These are phyloP conservation scores for Hymenotorrendiella dingleyae DNA, from an alignment of 2,329 filamentous ascomycete species.

Conservation along the genomic window DNA sequence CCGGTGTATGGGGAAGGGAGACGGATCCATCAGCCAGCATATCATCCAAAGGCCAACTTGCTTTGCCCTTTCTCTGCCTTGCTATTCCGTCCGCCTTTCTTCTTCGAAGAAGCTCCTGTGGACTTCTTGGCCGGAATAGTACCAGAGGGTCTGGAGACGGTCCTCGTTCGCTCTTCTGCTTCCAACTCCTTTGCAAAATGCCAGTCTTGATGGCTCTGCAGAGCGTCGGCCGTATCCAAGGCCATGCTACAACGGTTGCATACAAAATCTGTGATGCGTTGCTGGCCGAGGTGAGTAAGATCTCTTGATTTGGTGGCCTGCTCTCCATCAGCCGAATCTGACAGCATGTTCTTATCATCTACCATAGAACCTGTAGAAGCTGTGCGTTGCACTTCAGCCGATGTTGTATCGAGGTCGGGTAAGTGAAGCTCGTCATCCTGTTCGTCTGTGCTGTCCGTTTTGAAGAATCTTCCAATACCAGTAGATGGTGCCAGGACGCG, in stretches of 20 bases:
- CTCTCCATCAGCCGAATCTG: too few species aligned
- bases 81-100: constrained; percentile 18
- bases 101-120: constrained; percentile 24
- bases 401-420: constrained; percentile 13
- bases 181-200: constrained; percentile 88
- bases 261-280: constrained; percentile 34
- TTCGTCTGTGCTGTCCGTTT: constrained; percentile 20
- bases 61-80: constrained; percentile 51
- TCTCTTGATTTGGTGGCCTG: constrained; percentile 16
- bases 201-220: constrained; percentile 83
- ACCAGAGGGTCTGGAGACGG: constrained; percentile 11
- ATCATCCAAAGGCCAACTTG: constrained; percentile 47
- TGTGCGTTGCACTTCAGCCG: constrained; percentile 10
- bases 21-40: not conserved
- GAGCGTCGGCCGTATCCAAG: constrained; percentile 51
- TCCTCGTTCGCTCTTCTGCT: constrained; percentile 34
- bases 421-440: constrained; percentile 24
- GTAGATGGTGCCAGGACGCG: constrained; percentile 22
- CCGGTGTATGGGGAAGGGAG: not conserved
- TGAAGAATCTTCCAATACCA: constrained; percentile 30
- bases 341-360: constrained; percentile 28
- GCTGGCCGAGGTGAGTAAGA: constrained; percentile 29
- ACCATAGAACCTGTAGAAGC: constrained; percentile 9
- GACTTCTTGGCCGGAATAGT: constrained; percentile 27
- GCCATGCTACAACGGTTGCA: constrained; percentile 62